Evolutionary conservation across 805 yeast species (phyloP), one percentile per base, ranked within the genome.

Genomic region (Kodamaea sagamina): DNA sequence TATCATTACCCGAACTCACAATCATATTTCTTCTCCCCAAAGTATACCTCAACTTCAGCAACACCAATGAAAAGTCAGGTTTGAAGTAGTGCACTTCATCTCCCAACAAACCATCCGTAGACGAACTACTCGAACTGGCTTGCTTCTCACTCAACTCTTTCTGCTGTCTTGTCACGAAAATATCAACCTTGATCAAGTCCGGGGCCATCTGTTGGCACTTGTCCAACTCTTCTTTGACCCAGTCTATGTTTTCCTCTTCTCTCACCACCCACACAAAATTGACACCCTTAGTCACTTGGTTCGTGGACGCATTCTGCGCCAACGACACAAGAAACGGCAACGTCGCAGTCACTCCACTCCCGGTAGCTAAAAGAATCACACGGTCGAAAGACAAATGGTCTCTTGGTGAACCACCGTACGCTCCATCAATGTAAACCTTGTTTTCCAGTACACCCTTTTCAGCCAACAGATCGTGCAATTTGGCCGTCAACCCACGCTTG

Each of bases 401-500:
- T 52, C 84, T 65, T 11, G 63, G 50, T 37, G 72, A 50, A 1
- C 82, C 83, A 12, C 84, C 83, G 46, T 77, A 79, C 3, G 84
- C 81, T 1, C 84, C 84, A 51, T 79, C 84, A 13, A 76, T 54
- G 44, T 48, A 70, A 0, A 75, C 73, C 39, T 59, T 59, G 36
- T 62, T 48, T 11, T 53, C 49, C 2, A 52, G 39, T 0, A 55
- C 48, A 16, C 52, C 54, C 8, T 63, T 62, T 7, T 69, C 65
- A 4, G 40, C 13, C 41, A 68, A 49, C 41, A 58, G 58, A 9
- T 55, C 41, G 37, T 56, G 55, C 3, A 78, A 47, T 9, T 49
- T 50, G 32, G 47, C 59, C 1, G 84, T 78, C 34, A 78, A 56
- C 0, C 84, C 84, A 3, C 56, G 58, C 43, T 68, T 65, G 0